Conservation (phyloP, 2,329 filamentous ascomycete genomes). For the Penicillium psychrosexuale region DNA sequence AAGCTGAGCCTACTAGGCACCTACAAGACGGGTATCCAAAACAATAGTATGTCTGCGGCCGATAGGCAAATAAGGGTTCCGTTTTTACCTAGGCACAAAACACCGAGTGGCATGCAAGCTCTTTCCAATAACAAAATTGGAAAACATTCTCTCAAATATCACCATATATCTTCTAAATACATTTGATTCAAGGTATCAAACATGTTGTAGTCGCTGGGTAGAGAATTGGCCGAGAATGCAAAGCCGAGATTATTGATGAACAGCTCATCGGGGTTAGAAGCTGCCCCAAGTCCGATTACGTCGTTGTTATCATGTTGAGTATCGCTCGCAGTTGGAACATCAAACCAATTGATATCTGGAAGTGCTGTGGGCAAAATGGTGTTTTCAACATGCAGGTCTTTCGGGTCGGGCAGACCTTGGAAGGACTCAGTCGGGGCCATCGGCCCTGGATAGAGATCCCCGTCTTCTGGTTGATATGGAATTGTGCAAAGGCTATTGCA, state of each 20-base stretch:
- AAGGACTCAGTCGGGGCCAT: background rate
- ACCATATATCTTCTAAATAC: conserved; percentile 24
- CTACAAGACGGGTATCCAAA: no score
- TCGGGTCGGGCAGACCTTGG: background rate
- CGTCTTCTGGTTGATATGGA: background rate
- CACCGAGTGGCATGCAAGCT: no score
- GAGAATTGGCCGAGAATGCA: conserved; percentile 19
- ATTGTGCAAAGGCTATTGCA: background rate
- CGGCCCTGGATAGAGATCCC: background rate
- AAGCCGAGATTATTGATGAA: conserved; percentile 21
- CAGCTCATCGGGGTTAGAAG: conserved; percentile 10
- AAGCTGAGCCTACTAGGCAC: no score
- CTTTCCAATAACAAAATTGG: no score
- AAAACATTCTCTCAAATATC: background rate
- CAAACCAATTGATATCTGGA: conserved; percentile 1
- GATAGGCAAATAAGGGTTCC: no score
- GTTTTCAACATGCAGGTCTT: conserved; percentile 1
- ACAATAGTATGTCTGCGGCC: no score
- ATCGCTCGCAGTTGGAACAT: background rate
- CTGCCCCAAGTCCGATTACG: background rate
- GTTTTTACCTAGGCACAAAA: no score
- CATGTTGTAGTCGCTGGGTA: conserved; percentile 25
- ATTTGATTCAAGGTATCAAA: conserved; percentile 24
- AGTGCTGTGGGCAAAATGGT: background rate
- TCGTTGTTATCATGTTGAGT: background rate